These are phyloP conservation scores for Mediolabrus comicus DNA, from an alignment of 108 stramenopile genomes.

Conservation along the genomic window DNA sequence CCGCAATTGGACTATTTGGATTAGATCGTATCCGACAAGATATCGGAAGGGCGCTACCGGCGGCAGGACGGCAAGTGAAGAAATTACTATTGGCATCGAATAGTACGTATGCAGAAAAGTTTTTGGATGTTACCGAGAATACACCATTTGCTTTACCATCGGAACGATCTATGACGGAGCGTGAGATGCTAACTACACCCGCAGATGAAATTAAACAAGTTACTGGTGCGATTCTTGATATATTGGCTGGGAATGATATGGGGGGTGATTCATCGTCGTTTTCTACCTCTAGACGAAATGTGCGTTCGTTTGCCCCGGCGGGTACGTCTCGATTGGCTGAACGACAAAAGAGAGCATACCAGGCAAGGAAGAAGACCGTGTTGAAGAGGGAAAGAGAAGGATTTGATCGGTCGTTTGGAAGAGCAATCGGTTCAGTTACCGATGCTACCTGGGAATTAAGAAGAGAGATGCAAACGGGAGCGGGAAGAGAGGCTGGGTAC, in stretches of 20 bases:
- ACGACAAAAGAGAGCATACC: conserved; percentile 64
- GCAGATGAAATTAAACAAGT: conserved; percentile 75
- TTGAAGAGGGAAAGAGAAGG: conserved; percentile 64
- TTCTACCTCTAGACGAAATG: conserved; percentile 24
- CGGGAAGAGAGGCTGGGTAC: conserved; percentile 72
- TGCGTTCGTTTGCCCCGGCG: conserved; percentile 60
- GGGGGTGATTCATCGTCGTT: conserved; percentile 4
- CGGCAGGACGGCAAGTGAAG: conserved; percentile 34
- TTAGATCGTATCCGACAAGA: conserved; percentile 73
- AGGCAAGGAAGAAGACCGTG: conserved; percentile 58
- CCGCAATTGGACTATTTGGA: conserved; percentile 70
- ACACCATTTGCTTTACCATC: conserved; percentile 33
- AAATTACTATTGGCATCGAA: conserved; percentile 40
- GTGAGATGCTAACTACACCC: conserved; percentile 56
- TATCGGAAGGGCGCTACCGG: conserved; percentile 71
- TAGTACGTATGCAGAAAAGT: conserved; percentile 41
- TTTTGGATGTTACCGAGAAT: conserved; percentile 32
- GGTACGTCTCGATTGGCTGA: conserved; percentile 46
- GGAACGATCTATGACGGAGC: conserved; percentile 13
- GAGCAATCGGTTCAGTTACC: conserved; percentile 52
- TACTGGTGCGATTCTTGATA: conserved; percentile 62
- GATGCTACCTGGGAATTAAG: conserved; percentile 76
- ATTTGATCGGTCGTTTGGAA: conserved; percentile 42
- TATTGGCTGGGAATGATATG: conserved; percentile 47
- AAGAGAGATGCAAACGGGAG: conserved; percentile 64